A percentile compares a stretch with the other conserved stretches of the same genome.
These are phyloP conservation scores for Citeromyces matritensis DNA, from an alignment of 805 yeast species.

Conservation along the genomic window DNA sequence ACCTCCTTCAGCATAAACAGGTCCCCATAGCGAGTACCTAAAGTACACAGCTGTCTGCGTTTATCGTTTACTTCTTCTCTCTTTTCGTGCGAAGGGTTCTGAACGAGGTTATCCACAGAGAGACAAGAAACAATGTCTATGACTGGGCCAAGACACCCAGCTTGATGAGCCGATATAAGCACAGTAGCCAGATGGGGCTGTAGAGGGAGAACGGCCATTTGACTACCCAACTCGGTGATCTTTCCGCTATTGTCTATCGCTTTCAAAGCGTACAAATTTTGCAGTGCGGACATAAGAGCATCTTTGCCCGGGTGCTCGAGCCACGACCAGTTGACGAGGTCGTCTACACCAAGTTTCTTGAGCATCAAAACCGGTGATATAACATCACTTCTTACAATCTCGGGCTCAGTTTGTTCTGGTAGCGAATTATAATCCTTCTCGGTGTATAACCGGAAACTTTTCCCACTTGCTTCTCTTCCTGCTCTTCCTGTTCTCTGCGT, in stretches of 20 bases:
- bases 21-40: constrained; percentile 73
- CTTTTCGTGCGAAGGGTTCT: constrained; percentile 66
- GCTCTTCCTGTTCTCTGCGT: constrained; percentile 96
- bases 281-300: constrained; percentile 60
- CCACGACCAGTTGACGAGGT: constrained; percentile 84
- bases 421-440: constrained; percentile 54
- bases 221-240: constrained; percentile 65
- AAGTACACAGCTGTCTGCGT: constrained; percentile 51
- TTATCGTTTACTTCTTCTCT: constrained; percentile 77
- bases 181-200: constrained; percentile 90
- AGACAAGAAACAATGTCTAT: constrained; percentile 86
- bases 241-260: constrained; percentile 69
- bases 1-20: constrained; percentile 70
- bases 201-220: constrained; percentile 81
- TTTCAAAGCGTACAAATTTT: constrained; percentile 60
- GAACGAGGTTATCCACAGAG: constrained; percentile 76
- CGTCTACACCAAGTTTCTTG: constrained; percentile 71
- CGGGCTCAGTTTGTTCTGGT: constrained; percentile 81
- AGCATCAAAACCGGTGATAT: constrained; percentile 74
- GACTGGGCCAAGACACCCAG: constrained; percentile 39
- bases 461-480: constrained; percentile 94
- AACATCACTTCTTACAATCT: constrained; percentile 76
- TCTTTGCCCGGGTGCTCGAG: constrained; percentile 78
- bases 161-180: constrained; percentile 49
- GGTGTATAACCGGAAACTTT: constrained; percentile 71